Conservation (phyloP, 1,139 yeast genomes). For the Yamadazyma atlantica region DNA sequence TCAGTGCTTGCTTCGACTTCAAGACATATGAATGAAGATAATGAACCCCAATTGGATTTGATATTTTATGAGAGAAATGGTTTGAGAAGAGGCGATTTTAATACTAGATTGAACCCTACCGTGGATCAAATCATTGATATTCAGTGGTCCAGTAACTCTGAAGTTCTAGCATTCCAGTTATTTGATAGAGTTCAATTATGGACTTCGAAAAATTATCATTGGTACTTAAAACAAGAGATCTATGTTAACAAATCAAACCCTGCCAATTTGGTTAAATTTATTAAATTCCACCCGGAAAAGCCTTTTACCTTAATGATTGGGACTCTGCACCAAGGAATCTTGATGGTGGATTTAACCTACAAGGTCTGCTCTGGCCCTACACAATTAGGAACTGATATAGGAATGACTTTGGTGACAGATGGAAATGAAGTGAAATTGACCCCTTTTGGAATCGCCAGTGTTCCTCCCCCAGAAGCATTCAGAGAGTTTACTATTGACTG, state of each 20-base stretch:
- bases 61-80: constrained; percentile 94
- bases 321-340: constrained; percentile 44
- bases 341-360: constrained; percentile 69
- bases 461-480: constrained; percentile 91
- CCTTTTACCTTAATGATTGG: constrained; percentile 74
- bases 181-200: constrained; percentile 71
- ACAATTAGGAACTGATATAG: constrained; percentile 65
- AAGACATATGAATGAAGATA: constrained; percentile 46
- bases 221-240: constrained; percentile 89
- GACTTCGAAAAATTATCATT: constrained; percentile 91
- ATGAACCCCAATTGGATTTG: constrained; percentile 50
- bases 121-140: constrained; percentile 50
- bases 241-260: constrained; percentile 26
- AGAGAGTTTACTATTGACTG: constrained; percentile 56
- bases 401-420: constrained; percentile 80
- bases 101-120: constrained; percentile 56
- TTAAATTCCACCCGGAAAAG: constrained; percentile 88
- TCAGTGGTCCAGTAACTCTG: constrained; percentile 84
- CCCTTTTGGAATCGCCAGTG: constrained; percentile 81
- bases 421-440: constrained; percentile 74
- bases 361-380: constrained; percentile 70
- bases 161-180: constrained; percentile 69
- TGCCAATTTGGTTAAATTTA: constrained; percentile 40
- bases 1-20: constrained; percentile 82
- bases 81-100: constrained; percentile 83